A percentile compares a stretch with the other conserved stretches of the same genome.
Conservation (phyloP, 2,329 filamentous ascomycete genomes). For the Talaromyces sp. region DNA sequence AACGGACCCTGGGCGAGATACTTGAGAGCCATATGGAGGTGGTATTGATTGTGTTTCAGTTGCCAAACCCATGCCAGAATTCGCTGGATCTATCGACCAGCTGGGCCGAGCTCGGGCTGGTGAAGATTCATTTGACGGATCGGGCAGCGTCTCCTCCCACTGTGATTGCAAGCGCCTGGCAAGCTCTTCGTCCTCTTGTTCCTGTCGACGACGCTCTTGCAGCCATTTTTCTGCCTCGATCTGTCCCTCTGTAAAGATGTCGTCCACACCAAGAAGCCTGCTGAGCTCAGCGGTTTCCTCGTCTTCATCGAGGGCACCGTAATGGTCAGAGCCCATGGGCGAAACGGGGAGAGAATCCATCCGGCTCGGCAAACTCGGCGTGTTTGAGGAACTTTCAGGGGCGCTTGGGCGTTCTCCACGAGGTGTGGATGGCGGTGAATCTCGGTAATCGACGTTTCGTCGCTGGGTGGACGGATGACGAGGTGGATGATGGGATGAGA, state of each 20-base stretch:
- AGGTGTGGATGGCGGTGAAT: neutral
- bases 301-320: neutral
- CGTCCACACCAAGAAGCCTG: constrained; percentile 21
- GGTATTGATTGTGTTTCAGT: neutral
- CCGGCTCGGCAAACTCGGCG: neutral
- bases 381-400: neutral
- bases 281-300: neutral
- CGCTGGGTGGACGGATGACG: neutral
- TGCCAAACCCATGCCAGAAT: neutral
- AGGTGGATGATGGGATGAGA: neutral
- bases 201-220: constrained; percentile 25
- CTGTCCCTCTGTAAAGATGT: constrained; percentile 23
- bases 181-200: constrained; percentile 32
- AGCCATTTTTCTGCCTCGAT: constrained; percentile 26
- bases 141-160: constrained; percentile 9
- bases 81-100: neutral
- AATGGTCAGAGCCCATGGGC: neutral
- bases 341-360: neutral
- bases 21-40: neutral
- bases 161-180: constrained; percentile 32
- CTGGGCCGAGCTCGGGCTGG: neutral
- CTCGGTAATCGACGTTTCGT: neutral
- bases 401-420: neutral
- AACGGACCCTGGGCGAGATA: neutral
- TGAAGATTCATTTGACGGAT: neutral